Conservation (phyloP, 2,329 filamentous ascomycete species). For the Myrmaecium sp. region DNA sequence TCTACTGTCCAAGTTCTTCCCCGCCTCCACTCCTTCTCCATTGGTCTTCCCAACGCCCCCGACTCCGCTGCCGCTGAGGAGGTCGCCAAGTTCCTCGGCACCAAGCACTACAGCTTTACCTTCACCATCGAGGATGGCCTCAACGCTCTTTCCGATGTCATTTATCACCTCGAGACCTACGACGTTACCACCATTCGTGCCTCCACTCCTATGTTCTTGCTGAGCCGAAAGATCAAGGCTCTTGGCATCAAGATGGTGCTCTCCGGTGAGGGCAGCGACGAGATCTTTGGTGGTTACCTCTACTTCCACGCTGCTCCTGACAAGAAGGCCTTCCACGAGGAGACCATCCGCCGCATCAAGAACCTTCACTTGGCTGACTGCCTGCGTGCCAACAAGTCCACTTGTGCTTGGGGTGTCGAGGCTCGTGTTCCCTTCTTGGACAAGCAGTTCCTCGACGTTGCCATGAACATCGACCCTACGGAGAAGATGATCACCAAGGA, state of each 20-base stretch:
- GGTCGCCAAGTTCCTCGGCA: slow-evolving; percentile 92
- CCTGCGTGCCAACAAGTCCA: slow-evolving; percentile 96
- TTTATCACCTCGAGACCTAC: slow-evolving; percentile 94
- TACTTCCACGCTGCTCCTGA: slow-evolving; percentile 94
- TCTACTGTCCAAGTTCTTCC: slow-evolving; percentile 82
- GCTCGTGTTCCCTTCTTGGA: slow-evolving; percentile 96
- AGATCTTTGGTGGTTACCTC: slow-evolving; percentile 96
- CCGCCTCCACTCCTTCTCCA: slow-evolving; percentile 97
- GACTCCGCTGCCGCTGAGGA: slow-evolving; percentile 84
- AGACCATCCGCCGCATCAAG: slow-evolving; percentile 88
- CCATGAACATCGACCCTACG: slow-evolving; percentile 84
- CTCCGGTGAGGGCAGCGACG: slow-evolving; percentile 89
- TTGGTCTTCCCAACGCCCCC: slow-evolving; percentile 81
- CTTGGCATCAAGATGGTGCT: slow-evolving; percentile 99
- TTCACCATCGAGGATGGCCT: slow-evolving; percentile 96
- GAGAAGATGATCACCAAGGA: slow-evolving; percentile 94
- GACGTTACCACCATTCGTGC: slow-evolving; percentile 97
- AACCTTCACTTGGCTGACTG: slow-evolving; percentile 95
- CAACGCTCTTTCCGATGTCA: slow-evolving; percentile 91
- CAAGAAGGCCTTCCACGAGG: slow-evolving; percentile 84
- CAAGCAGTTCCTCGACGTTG: slow-evolving; percentile 82
- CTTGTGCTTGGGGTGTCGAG: slow-evolving; percentile 93
- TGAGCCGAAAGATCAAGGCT: slow-evolving; percentile 97
- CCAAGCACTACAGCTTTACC: slow-evolving; percentile 94
- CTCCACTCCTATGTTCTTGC: slow-evolving; percentile 95